Conservation (phyloP, 2,329 filamentous ascomycete genomes). For the Aspergillus intermedius region DNA sequence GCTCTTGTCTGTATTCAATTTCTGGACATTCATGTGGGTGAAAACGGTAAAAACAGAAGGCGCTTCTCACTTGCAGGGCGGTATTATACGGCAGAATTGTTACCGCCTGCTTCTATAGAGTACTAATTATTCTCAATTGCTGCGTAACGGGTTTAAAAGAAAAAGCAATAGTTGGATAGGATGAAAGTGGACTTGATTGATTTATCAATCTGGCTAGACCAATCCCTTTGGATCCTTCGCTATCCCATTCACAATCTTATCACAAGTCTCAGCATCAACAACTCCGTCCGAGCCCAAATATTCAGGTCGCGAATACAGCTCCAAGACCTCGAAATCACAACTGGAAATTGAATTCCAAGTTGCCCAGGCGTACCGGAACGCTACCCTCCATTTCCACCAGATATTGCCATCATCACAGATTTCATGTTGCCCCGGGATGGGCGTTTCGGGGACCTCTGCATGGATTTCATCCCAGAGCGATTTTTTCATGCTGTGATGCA, state of each 20-base stretch:
- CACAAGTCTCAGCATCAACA: slow-evolving; percentile 1
- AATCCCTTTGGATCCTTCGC: not conserved
- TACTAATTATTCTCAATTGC: not conserved
- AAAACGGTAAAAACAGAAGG: not conserved
- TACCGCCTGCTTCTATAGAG: not conserved
- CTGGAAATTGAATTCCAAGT: not conserved
- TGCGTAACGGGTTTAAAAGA: not conserved
- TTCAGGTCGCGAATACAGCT: not conserved
- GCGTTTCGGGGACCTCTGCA: not conserved
- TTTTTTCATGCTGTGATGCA: not conserved
- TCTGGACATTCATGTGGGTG: not conserved
- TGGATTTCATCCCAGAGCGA: not conserved
- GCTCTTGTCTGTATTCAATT: not conserved
- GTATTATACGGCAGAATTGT: not conserved
- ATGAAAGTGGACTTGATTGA: not conserved
- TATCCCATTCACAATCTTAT: not conserved
- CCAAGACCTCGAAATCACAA: not conserved
- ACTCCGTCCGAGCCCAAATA: not conserved
- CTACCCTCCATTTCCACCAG: not conserved
- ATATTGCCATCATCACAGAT: not conserved
- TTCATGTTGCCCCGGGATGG: not conserved
- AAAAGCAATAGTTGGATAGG: not conserved
- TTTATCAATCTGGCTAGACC: not conserved
- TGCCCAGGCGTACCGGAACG: not conserved
- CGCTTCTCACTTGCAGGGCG: not conserved